Evolutionary conservation across 495 filamentous ascomycete species (phyloP), one percentile per base, ranked within the genome.

Genomic region (Hypoxylon crocopeplum): DNA sequence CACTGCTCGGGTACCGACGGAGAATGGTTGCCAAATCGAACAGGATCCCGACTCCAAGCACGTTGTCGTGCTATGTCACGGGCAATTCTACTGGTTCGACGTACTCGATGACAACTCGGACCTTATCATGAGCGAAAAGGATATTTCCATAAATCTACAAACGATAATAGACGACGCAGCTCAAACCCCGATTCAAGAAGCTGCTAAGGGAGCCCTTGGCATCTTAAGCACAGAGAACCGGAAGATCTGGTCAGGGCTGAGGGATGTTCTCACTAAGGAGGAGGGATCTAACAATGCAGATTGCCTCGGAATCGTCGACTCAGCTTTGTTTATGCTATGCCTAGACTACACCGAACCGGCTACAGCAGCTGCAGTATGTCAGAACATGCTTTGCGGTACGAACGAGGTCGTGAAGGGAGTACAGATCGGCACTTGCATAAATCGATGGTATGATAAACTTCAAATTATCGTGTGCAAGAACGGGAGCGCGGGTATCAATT

Each of bases 381-480:
- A 90, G 68, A 98, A 97, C 74, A 98, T 98, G 93, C 90, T 98
- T 32, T 98, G 95, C 65, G 94, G 94, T 25, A 95, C 91, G 0
- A 96, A 87, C 65, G 87, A 93, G 55, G 88, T 98, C 13, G 87
- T 96, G 69, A 87, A 87, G 70, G 94, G 94, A 11, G 90, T 98
- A 4, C 94, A 98, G 73, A 90, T 97, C 27, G 94, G 94, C 16
- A 98, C 94, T 27, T 98, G 94, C 74, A 97, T 93, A 11, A 98
- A 98, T 71, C 82, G 94, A 47, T 98, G 94, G 94, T 98, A 98
- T 67, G 94, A 98, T 73, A 98, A 98, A 74, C 83, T 98, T 20
- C 94, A 98, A 70, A 98, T 98, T 57, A 98, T 98, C 48, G 94
- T 98, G 32, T 98, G 95, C 82, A 95, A 96, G 78, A 98, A 97